Conservation (phyloP, 2,329 filamentous ascomycete species). For the Arthrobotrys sinensis region DNA sequence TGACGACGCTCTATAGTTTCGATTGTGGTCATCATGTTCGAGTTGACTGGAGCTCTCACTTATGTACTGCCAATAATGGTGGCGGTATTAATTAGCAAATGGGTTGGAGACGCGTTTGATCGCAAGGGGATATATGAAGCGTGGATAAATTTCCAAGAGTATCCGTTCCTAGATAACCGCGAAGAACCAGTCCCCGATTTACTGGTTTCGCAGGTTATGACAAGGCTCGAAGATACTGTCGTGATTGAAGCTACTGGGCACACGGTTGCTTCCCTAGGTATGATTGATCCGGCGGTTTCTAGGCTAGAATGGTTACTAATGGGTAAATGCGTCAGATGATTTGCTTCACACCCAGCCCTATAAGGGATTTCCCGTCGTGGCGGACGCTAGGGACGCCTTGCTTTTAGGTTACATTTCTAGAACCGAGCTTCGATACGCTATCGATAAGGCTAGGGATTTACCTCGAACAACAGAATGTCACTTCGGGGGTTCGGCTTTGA, state of each 20-base stretch:
- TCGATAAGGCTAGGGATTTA: slow-evolving; percentile 75
- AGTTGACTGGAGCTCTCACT: slow-evolving; percentile 93
- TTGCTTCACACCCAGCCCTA: slow-evolving; percentile 82
- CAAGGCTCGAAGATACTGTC: slow-evolving; percentile 88
- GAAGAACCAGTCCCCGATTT: slow-evolving; percentile 89
- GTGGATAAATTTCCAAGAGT: slow-evolving; percentile 97
- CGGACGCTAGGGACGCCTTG: slow-evolving; percentile 81
- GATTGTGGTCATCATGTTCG: slow-evolving; percentile 99
- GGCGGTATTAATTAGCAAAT: slow-evolving; percentile 97
- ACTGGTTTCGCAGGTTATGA: slow-evolving; percentile 90
- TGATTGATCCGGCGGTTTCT: slow-evolving; percentile 61
- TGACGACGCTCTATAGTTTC: slow-evolving; percentile 73
- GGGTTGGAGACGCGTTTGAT: slow-evolving; percentile 96
- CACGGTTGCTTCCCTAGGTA: slow-evolving; percentile 82
- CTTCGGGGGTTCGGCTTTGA: slow-evolving; percentile 77
- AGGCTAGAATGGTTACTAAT: neutral
- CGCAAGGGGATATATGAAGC: slow-evolving; percentile 95
- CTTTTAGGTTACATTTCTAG: slow-evolving; percentile 95
- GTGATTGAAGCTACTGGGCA: slow-evolving; percentile 89
- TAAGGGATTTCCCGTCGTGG: slow-evolving; percentile 92
- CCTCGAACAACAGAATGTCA: slow-evolving; percentile 72
- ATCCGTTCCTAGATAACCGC: slow-evolving; percentile 93
- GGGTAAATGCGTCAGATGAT: slow-evolving; percentile 46
- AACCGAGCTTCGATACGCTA: slow-evolving; percentile 86
- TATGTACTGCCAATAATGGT: slow-evolving; percentile 99